Conservation (phyloP, 306 rosid genomes). For the Corylus americana region DNA sequence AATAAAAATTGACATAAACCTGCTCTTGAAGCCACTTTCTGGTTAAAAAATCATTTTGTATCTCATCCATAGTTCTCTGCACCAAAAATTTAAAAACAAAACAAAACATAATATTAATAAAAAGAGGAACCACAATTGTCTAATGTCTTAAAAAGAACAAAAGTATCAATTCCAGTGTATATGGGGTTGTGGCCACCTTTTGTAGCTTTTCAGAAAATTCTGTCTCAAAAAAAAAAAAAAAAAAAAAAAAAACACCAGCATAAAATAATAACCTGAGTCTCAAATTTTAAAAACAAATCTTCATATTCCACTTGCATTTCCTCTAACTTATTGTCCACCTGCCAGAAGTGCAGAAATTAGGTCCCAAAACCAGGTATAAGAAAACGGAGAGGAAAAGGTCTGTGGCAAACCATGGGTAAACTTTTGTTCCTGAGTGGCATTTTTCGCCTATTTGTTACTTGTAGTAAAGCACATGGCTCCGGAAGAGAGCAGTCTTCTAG, state of each 20-base stretch:
- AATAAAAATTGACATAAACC: constrained; percentile 34
- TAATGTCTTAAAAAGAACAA: background rate
- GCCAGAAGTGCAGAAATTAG: constrained; percentile 42
- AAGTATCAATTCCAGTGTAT: background rate
- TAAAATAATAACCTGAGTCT: constrained; percentile 57
- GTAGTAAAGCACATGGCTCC: constrained; percentile 66
- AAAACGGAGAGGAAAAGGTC: constrained; percentile 26
- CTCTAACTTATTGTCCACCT: constrained; percentile 57
- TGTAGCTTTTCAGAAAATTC: background rate
- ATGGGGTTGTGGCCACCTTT: background rate
- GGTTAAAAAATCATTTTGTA: constrained; percentile 64
- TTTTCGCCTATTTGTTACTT: constrained; percentile 82
- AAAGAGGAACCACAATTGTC: background rate
- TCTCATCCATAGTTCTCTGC: constrained; percentile 72
- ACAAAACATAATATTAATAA: background rate
- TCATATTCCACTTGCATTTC: constrained; percentile 70
- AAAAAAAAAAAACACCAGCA: constrained; percentile 8
- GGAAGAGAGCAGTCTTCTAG: too few species aligned
- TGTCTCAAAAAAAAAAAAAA: background rate
- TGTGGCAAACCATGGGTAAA: constrained; percentile 55
- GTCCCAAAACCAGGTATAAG: constrained; percentile 19
- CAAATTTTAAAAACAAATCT: constrained; percentile 61
- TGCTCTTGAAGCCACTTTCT: constrained; percentile 84
- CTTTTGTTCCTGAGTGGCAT: constrained; percentile 58
- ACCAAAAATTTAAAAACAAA: constrained; percentile 19